These are phyloP conservation scores for Entomortierella beljakovae DNA, from an alignment of 192 early-diverging fungal genomes.

Conservation along the genomic window DNA sequence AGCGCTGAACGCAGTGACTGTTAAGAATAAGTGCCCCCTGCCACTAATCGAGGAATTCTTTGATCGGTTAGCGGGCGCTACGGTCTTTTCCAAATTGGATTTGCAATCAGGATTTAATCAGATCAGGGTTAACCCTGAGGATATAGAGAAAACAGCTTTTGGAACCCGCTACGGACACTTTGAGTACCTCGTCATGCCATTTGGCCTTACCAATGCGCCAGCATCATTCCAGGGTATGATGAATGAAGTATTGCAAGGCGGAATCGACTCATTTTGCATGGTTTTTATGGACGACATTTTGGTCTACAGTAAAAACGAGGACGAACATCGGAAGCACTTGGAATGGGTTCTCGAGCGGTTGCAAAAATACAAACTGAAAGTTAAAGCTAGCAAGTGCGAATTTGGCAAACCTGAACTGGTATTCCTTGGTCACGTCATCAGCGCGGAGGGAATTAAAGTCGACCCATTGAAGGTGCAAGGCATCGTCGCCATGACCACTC, in stretches of 20 bases:
- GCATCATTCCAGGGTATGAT: conserved; percentile 66
- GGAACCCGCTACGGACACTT: conserved; percentile 44
- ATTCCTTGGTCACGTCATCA: conserved; percentile 41
- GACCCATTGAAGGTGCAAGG: conserved; percentile 26
- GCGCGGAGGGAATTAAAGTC: conserved; percentile 20
- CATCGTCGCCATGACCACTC: conserved; percentile 29
- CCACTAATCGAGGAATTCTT: conserved; percentile 64
- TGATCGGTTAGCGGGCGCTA: conserved; percentile 32
- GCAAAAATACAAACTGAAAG: not conserved
- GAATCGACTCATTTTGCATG: conserved; percentile 42
- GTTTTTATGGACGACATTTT: conserved; percentile 29
- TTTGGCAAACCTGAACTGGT: not conserved
- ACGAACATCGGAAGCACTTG: conserved; percentile 13
- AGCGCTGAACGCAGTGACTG: conserved; percentile 61
- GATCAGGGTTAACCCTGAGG: conserved; percentile 39
- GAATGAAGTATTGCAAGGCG: conserved; percentile 55
- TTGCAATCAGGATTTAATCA: conserved; percentile 57
- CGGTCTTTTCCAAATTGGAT: conserved; percentile 61
- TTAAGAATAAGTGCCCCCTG: conserved; percentile 61
- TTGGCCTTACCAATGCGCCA: conserved; percentile 71
- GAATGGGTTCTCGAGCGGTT: not conserved
- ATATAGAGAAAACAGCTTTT: conserved; percentile 46
- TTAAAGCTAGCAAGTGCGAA: not conserved
- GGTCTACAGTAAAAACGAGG: conserved; percentile 5
- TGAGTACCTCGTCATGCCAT: conserved; percentile 69